Conservation (phyloP, 148 eudicot genomes). For the Camellia lanceoleosa region DNA sequence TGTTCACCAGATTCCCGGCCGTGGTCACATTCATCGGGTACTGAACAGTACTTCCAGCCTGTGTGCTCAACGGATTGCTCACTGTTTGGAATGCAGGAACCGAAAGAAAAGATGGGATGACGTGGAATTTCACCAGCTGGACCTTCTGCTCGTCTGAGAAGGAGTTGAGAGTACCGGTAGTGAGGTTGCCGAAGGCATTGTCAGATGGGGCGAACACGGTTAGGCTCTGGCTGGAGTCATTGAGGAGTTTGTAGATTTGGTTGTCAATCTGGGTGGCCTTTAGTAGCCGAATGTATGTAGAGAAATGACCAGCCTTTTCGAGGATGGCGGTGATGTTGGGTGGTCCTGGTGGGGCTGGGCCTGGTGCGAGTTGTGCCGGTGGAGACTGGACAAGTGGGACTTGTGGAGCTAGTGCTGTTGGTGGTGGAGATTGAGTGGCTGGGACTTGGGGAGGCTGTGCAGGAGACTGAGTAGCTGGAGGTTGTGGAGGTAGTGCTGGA, state of each 20-base stretch:
- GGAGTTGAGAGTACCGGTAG: not conserved
- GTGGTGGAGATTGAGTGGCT: no score
- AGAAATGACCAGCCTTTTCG: not conserved
- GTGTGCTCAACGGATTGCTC: not conserved
- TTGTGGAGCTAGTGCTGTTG: no score
- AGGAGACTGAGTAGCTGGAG: no score
- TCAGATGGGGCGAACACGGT: not conserved
- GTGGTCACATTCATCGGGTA: not conserved
- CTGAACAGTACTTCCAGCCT: not conserved
- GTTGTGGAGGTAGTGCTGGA: not conserved
- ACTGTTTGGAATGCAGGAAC: not conserved
- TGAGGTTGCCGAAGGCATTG: not conserved
- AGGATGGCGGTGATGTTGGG: conserved; percentile 4
- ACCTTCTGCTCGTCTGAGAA: not conserved
- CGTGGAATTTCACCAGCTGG: not conserved
- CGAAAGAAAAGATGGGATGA: not conserved
- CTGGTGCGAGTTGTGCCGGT: not conserved
- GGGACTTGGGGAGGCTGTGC: no score
- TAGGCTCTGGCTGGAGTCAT: not conserved
- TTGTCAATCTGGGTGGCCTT: not conserved
- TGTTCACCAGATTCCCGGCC: not conserved
- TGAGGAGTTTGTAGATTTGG: not conserved
- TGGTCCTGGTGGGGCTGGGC: not conserved
- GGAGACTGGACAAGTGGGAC: no score
- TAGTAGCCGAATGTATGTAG: not conserved